Percentiles rank a stretch among this genome's conserved stretches.
These are phyloP conservation scores for Coemansia sp. DNA, from an alignment of 192 early-diverging fungal genomes.

Conservation along the genomic window DNA sequence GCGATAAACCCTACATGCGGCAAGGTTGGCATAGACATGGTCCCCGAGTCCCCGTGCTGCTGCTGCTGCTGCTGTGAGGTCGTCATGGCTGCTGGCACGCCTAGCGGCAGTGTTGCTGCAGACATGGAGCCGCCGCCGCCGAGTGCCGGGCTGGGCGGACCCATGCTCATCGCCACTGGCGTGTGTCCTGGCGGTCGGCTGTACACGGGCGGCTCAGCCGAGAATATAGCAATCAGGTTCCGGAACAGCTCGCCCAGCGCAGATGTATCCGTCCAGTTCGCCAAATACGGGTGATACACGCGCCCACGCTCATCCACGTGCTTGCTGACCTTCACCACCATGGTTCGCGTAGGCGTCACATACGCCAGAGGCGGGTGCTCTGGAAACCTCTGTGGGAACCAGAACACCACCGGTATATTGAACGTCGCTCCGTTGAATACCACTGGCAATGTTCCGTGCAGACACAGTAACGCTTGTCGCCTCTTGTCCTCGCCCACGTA, in stretches of 20 bases:
- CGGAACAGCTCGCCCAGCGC: conserved; percentile 36
- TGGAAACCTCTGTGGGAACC: conserved; percentile 87
- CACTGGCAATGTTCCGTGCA: conserved; percentile 90
- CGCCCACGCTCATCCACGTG: conserved; percentile 85
- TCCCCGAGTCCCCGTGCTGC: conserved; percentile 1
- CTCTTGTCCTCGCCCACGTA: conserved; percentile 44
- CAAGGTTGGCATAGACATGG: conserved; percentile 13
- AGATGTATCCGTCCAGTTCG: conserved; percentile 62
- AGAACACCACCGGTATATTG: conserved; percentile 92
- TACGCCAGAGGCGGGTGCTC: conserved; percentile 76
- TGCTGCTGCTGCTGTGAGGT: conserved; percentile 8
- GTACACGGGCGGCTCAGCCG: conserved; percentile 53
- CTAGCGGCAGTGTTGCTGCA: conserved; percentile 27
- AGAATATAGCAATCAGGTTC: conserved; percentile 41
- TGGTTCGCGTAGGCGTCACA: conserved; percentile 86
- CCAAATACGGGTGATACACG: conserved; percentile 85
- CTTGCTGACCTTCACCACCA: conserved; percentile 81
- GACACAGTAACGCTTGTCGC: conserved; percentile 70
- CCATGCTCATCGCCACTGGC: conserved; percentile 13
- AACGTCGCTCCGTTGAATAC: conserved; percentile 77
- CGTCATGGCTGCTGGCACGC: conserved; percentile 17
- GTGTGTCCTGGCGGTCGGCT: conserved; percentile 35
- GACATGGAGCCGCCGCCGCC: conserved; percentile 39
- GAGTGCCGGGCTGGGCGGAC: conserved; percentile 4
- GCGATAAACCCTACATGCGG: neutral